Percentiles rank a stretch among this genome's conserved stretches.
phyloP scores from a whole-genome alignment of 805 yeast genomes.

The Hermanozyma aechmeae region DNA sequence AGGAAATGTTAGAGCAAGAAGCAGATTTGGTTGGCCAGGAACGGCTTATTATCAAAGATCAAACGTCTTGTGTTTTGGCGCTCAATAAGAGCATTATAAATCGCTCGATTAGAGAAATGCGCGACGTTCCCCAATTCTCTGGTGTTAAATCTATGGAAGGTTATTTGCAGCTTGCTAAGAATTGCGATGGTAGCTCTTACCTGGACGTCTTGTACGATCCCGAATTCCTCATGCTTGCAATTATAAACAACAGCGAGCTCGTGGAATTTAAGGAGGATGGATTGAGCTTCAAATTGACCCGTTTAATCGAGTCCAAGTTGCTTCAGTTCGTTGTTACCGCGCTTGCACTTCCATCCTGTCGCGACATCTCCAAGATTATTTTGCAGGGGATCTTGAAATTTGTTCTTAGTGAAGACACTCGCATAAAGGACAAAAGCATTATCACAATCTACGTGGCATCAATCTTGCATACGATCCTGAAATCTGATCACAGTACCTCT shows the following conservation, averaged over 20 bases:
- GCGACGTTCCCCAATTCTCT: constrained; percentile 2
- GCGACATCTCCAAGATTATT: constrained; percentile 33
- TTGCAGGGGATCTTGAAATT: constrained; percentile 36
- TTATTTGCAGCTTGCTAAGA: constrained; percentile 2
- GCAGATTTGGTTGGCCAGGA: constrained; percentile 39
- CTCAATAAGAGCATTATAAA: constrained; percentile 40
- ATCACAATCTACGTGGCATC: constrained; percentile 47
- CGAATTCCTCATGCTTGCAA: constrained; percentile 55
- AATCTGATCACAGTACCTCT: constrained; percentile 6
- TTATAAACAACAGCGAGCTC: constrained; percentile 59
- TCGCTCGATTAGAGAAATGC: constrained; percentile 32
- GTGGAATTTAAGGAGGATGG: constrained; percentile 24
- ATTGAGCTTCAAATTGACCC: constrained; percentile 41
- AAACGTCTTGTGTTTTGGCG: constrained; percentile 39
- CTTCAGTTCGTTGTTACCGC: constrained; percentile 42
- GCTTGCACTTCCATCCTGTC: constrained; percentile 26
- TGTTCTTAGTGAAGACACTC: constrained; percentile 20
- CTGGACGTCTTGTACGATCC: constrained; percentile 45
- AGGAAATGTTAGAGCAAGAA: constrained; percentile 31
- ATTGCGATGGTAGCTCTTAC: constrained; percentile 8
- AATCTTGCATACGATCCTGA: constrained; percentile 26
- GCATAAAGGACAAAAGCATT: constrained; percentile 47
- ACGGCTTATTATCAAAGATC: constrained; percentile 35
- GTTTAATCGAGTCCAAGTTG: constrained; percentile 47
- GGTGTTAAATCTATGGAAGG: constrained; percentile 1